Evolutionary conservation across 139 green algal genomes (phyloP).

Genomic region (Mesostigma viride): DNA sequence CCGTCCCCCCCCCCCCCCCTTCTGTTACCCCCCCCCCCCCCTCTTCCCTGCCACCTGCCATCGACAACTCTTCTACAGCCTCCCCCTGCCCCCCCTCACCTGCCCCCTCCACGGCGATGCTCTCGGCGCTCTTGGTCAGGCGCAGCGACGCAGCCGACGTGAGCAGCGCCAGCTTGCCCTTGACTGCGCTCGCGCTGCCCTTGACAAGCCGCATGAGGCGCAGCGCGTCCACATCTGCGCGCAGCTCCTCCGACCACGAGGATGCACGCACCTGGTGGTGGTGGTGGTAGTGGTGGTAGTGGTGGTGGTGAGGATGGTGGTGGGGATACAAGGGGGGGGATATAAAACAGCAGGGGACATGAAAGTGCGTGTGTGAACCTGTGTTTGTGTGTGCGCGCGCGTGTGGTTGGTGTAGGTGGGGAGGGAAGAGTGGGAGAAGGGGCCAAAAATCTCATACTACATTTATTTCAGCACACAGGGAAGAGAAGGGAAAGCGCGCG

Average conservation of each 20-base stretch:
- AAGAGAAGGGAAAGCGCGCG: too few relatives aligned
- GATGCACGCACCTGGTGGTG: slow-evolving; percentile 15
- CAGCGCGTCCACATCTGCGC: slow-evolving; percentile 24
- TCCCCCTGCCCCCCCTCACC: background rate
- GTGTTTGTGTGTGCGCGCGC: background rate
- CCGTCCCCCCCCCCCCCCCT: slow-evolving; percentile 1
- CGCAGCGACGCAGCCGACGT: background rate
- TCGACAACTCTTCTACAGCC: background rate
- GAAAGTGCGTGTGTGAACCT: background rate
- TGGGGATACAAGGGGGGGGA: background rate
- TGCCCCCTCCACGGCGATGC: background rate
- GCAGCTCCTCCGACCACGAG: slow-evolving; percentile 19
- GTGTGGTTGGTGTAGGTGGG: background rate
- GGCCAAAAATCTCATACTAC: background rate
- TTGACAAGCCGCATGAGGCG: slow-evolving; percentile 19
- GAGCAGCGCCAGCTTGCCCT: slow-evolving; percentile 10
- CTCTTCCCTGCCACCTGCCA: background rate
- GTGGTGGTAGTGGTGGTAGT: background rate
- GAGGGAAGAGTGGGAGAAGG: background rate
- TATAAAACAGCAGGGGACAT: slow-evolving; percentile 1
- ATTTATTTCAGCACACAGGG: too few relatives aligned
- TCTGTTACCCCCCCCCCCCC: background rate
- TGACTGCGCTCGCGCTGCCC: slow-evolving; percentile 11
- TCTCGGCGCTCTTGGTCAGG: background rate
- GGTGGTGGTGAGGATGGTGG: too few relatives aligned